These are phyloP conservation scores for Trichophyton simii DNA, from an alignment of 2,329 filamentous ascomycete species.

Conservation along the genomic window DNA sequence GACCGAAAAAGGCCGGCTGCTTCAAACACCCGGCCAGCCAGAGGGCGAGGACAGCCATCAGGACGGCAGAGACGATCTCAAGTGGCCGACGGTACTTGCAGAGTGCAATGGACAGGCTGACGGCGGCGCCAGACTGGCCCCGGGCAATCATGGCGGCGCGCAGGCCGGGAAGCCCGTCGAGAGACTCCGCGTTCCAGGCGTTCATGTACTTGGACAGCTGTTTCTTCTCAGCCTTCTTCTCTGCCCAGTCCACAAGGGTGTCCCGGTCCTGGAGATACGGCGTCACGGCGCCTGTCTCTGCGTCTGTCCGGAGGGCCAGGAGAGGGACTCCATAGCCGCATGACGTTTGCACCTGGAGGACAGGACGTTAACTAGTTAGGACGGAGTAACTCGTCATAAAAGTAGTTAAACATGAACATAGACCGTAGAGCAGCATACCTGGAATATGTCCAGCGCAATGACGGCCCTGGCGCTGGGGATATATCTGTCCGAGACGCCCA, in stretches of 20 bases:
- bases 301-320: constrained; percentile 32
- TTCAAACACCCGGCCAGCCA: constrained; percentile 8
- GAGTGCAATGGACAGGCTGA: constrained; percentile 23
- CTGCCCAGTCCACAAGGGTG: constrained; percentile 43
- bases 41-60: constrained; percentile 15
- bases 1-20: neutral
- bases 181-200: constrained; percentile 42
- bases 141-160: constrained; percentile 39
- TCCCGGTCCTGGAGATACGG: constrained; percentile 41
- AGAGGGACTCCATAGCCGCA: constrained; percentile 55
- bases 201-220: constrained; percentile 45
- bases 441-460: constrained; percentile 49
- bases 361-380: no score
- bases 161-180: constrained; percentile 50
- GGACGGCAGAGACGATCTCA: constrained; percentile 15
- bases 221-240: constrained; percentile 39
- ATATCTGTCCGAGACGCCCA: constrained; percentile 30
- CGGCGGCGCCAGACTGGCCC: constrained; percentile 38
- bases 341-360: constrained; percentile 44
- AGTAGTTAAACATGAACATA: neutral
- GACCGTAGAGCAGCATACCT: constrained; percentile 28
- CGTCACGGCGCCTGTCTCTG: constrained; percentile 15
- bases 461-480: constrained; percentile 46
- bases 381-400: no score
- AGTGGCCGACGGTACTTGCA: constrained; percentile 14